A percentile compares a stretch with the other conserved stretches of the same genome.
phyloP scores from a whole-genome alignment of 306 rosid species.

The Mimosa bimucronata region DNA sequence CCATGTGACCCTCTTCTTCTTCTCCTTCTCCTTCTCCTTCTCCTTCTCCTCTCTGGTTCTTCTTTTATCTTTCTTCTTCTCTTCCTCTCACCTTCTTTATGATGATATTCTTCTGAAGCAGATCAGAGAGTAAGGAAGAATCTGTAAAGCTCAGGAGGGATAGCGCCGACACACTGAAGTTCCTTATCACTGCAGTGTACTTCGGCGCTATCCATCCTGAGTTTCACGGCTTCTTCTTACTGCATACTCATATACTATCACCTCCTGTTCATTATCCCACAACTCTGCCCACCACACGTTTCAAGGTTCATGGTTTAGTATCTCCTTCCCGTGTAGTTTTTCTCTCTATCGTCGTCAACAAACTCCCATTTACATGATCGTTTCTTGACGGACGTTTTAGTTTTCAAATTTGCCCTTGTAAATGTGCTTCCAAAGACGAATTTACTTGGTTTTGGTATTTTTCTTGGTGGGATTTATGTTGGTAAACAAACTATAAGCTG shows the following conservation, averaged over 20 bases:
- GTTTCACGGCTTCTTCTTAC: constrained; percentile 69
- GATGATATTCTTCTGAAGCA: background rate
- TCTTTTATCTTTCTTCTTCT: background rate
- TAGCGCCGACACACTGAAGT: constrained; percentile 58
- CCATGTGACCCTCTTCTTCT: background rate
- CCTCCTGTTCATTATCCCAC: background rate
- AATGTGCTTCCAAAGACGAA: background rate
- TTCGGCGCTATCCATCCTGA: constrained; percentile 90
- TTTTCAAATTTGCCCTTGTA: background rate
- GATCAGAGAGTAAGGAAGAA: constrained; percentile 47
- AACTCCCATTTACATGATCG: background rate
- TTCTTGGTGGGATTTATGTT: constrained; percentile 7
- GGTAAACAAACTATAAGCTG: background rate
- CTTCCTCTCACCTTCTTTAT: background rate
- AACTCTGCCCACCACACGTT: background rate
- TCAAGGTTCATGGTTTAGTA: background rate
- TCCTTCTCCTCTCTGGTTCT: background rate
- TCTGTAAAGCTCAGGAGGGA: constrained; percentile 97
- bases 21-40: too few species aligned
- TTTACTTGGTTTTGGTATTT: background rate
- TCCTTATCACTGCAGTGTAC: background rate
- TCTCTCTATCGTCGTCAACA: background rate
- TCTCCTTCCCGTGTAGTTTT: background rate
- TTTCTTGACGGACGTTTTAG: background rate
- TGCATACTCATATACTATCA: background rate